Evolutionary conservation across 768 basidiomycete genomes (phyloP).

Genomic region (Tricholoma sp.): DNA sequence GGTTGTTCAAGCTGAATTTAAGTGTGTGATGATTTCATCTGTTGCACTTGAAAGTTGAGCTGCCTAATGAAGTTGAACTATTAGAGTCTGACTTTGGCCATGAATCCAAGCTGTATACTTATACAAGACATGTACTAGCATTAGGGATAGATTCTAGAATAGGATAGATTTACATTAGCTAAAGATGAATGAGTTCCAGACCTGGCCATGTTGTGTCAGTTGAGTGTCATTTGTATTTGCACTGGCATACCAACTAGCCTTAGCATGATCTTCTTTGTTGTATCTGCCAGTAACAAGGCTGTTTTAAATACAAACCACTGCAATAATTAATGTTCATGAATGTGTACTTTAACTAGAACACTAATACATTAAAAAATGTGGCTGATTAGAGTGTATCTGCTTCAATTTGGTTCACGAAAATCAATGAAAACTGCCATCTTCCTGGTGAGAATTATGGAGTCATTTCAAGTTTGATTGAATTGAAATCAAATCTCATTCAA

Average conservation of each 20-base stretch:
- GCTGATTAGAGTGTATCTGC: not conserved
- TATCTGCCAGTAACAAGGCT: not conserved
- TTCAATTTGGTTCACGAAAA: not conserved
- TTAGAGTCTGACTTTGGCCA: not conserved
- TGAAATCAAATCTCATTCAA: too few relatives aligned
- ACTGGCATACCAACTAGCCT: not conserved
- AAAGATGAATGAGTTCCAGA: not conserved
- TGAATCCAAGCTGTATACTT: not conserved
- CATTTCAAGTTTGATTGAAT: too few relatives aligned
- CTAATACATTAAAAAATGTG: not conserved
- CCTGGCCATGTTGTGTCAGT: not conserved
- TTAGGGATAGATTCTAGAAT: not conserved
- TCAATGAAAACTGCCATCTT: not conserved
- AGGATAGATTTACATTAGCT: not conserved
- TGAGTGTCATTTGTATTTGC: not conserved
- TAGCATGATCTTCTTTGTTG: not conserved
- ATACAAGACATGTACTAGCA: not conserved
- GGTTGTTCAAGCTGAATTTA: not conserved
- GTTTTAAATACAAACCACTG: not conserved
- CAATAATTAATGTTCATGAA: not conserved
- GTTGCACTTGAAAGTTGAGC: not conserved
- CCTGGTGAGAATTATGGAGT: not conserved
- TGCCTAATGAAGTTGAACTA: not conserved
- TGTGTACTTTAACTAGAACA: not conserved
- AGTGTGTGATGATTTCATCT: not conserved